A percentile compares a stretch with the other conserved stretches of the same genome.
phyloP scores from a whole-genome alignment of 2,329 filamentous ascomycete species.

The Claviceps pusilla region DNA sequence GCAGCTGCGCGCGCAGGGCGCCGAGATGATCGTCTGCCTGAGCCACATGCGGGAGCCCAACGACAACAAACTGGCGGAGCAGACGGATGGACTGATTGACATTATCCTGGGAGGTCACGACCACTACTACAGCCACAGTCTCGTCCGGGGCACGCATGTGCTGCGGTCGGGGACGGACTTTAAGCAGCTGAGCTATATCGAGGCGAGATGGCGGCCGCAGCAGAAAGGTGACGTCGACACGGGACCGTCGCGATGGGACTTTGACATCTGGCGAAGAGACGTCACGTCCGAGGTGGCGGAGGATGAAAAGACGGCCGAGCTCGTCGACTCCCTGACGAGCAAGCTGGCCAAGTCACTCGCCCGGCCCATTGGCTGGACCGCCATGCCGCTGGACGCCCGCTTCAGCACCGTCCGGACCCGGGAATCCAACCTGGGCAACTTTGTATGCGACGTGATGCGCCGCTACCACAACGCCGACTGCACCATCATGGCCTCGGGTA shows the following conservation, averaged over 20 bases:
- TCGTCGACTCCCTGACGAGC: slow-evolving; percentile 56
- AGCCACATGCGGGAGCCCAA: slow-evolving; percentile 83
- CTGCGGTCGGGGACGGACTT: slow-evolving; percentile 84
- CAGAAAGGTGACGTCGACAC: neutral
- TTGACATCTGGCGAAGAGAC: slow-evolving; percentile 63
- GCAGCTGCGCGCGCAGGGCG: slow-evolving; percentile 56
- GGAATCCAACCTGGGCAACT: slow-evolving; percentile 81
- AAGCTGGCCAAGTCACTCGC: slow-evolving; percentile 63
- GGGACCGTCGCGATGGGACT: slow-evolving; percentile 47
- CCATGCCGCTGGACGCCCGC: slow-evolving; percentile 66
- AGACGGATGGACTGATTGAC: slow-evolving; percentile 61
- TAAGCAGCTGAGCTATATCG: slow-evolving; percentile 80
- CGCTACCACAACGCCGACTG: slow-evolving; percentile 70
- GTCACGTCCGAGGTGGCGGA: slow-evolving; percentile 53
- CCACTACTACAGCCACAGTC: slow-evolving; percentile 67
- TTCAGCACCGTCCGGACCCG: slow-evolving; percentile 65
- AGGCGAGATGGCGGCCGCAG: slow-evolving; percentile 39
- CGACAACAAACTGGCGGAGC: slow-evolving; percentile 69
- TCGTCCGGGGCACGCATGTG: slow-evolving; percentile 68
- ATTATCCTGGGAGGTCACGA: slow-evolving; percentile 82
- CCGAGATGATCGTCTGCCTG: slow-evolving; percentile 67
- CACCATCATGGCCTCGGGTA: slow-evolving; percentile 70
- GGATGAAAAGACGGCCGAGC: slow-evolving; percentile 42
- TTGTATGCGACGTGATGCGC: slow-evolving; percentile 83
- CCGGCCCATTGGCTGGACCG: slow-evolving; percentile 71